Evolutionary conservation across 1,284 basidiomycete species (phyloP).

Genomic region (Uromyces viciae-fabae): DNA sequence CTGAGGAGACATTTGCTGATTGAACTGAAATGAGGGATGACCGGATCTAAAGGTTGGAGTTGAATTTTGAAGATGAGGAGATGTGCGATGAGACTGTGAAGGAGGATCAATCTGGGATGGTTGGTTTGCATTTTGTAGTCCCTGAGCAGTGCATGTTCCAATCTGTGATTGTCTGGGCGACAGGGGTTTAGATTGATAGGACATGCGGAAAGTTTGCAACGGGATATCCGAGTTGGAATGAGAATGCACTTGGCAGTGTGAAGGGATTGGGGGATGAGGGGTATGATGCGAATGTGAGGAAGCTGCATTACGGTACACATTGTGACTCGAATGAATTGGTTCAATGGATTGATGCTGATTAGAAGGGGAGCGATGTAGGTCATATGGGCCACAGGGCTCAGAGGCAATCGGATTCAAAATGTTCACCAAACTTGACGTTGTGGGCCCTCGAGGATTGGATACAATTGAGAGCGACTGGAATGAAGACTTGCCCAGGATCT

Average conservation of each 20-base stretch:
- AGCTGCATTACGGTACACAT: not conserved
- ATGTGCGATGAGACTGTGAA: not conserved
- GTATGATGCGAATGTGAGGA: not conserved
- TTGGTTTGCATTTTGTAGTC: not conserved
- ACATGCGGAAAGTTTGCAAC: not conserved
- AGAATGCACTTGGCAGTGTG: not conserved
- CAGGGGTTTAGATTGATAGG: not conserved
- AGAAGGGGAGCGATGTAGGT: not conserved
- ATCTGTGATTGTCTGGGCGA: no score
- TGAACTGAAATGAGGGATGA: not conserved
- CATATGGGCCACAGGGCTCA: not conserved
- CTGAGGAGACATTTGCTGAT: not conserved
- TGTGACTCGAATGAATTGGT: not conserved
- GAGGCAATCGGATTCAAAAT: slow-evolving; percentile 23
- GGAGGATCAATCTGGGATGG: not conserved
- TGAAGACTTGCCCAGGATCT: not conserved
- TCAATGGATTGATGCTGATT: not conserved
- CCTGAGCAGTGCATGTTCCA: no score
- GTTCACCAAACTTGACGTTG: slow-evolving; percentile 34
- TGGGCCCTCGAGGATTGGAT: slow-evolving; percentile 10
- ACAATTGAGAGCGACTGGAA: not conserved
- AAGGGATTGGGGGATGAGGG: not conserved
- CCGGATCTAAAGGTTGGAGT: not conserved
- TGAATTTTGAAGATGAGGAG: not conserved
- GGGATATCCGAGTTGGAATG: not conserved